phyloP scores from a whole-genome alignment of 345 rosid species.

The Eucalyptus marginata region DNA sequence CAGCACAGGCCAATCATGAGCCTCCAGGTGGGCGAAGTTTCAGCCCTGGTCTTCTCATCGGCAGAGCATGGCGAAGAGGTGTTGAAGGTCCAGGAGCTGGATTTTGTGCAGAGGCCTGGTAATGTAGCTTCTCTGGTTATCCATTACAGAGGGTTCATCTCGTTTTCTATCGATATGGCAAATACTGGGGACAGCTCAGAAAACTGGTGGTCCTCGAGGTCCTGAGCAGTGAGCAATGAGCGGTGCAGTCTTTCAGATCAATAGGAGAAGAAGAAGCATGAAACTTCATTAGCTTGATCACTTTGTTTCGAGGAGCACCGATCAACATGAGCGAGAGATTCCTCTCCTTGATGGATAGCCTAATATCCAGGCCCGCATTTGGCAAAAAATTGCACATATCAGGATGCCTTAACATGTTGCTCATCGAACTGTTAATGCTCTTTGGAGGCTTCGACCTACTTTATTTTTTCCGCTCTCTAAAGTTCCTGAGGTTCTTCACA shows the following conservation, averaged over 20 bases:
- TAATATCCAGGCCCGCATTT: neutral
- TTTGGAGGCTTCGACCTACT: neutral
- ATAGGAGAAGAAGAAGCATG: neutral
- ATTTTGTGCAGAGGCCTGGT: conserved; percentile 7
- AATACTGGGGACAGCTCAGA: neutral
- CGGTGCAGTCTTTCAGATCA: neutral
- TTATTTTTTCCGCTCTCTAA: conserved; percentile 1
- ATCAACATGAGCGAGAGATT: conserved; percentile 4
- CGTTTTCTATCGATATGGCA: neutral
- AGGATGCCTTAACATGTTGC: neutral
- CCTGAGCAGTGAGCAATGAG: neutral
- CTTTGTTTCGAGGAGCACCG: neutral
- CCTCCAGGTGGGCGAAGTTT: conserved; percentile 7
- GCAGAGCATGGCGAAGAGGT: conserved; percentile 4
- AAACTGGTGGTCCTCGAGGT: neutral
- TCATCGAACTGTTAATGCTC: neutral
- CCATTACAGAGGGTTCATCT: conserved; percentile 1
- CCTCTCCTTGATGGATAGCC: neutral
- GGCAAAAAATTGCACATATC: neutral
- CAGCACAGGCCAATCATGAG: conserved; percentile 7
- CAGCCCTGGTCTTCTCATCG: conserved; percentile 1
- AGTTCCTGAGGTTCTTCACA: neutral
- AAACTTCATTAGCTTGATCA: neutral
- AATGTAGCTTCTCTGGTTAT: neutral
- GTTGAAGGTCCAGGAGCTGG: conserved; percentile 2